These are phyloP conservation scores for Xylaria scruposa DNA, from an alignment of 495 filamentous ascomycete genomes.

Conservation along the genomic window DNA sequence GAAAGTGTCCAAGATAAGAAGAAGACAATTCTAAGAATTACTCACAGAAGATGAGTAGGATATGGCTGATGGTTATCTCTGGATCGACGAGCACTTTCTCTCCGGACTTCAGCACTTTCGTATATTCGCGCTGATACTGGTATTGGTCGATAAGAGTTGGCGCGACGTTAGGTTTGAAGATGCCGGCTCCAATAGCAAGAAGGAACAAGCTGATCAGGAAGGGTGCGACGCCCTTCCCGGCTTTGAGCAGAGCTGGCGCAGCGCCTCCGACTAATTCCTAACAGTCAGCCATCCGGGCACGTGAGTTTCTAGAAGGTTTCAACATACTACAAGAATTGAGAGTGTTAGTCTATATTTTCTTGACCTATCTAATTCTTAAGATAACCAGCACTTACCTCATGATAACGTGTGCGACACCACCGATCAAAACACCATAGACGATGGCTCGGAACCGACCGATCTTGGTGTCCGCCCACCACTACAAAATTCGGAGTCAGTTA, in stretches of 20 bases:
- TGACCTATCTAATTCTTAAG: background rate
- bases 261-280: conserved; percentile 56
- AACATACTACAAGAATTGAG: conserved; percentile 12
- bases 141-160: conserved; percentile 76
- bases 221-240: conserved; percentile 51
- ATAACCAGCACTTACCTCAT: conserved; percentile 21
- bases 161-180: conserved; percentile 72
- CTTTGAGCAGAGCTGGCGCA: conserved; percentile 56
- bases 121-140: conserved; percentile 50
- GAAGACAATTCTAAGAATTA: no score
- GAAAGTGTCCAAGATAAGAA: no score
- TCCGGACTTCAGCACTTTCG: conserved; percentile 66
- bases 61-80: conserved; percentile 71
- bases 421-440: conserved; percentile 58
- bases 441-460: conserved; percentile 63
- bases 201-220: conserved; percentile 60
- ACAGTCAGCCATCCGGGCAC: background rate
- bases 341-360: background rate
- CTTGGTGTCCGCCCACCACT: conserved; percentile 45
- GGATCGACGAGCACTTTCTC: conserved; percentile 78
- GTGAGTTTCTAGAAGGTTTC: background rate
- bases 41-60: conserved; percentile 63
- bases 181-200: conserved; percentile 63
- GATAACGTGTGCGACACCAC: conserved; percentile 59
- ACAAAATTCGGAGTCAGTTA: no score